phyloP scores from a whole-genome alignment of 2,329 filamentous ascomycete species.

The Parastagonospora nodorum region DNA sequence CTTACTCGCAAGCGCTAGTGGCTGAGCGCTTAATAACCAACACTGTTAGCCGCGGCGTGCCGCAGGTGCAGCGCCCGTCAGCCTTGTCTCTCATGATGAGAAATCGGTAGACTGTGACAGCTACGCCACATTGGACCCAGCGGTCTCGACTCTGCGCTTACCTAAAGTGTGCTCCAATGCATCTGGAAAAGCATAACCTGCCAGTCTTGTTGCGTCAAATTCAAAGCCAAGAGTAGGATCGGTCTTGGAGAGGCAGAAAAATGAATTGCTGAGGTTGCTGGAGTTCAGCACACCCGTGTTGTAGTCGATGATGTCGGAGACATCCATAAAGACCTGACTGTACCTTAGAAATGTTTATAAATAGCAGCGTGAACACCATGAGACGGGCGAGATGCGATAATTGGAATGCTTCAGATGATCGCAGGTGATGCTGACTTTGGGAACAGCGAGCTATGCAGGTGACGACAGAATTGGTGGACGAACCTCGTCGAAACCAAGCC shows the following conservation, averaged over 20 bases:
- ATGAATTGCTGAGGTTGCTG: slow-evolving; percentile 68
- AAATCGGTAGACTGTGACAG: not conserved
- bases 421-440: not conserved
- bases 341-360: slow-evolving; percentile 4
- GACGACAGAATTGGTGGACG: slow-evolving; percentile 2
- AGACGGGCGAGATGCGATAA: too few species aligned
- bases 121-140: slow-evolving; percentile 10
- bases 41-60: slow-evolving; percentile 1
- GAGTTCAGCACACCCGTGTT: slow-evolving; percentile 74
- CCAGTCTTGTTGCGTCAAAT: slow-evolving; percentile 73
- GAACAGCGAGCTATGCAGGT: not conserved
- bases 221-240: slow-evolving; percentile 81
- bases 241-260: slow-evolving; percentile 74
- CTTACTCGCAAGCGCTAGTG: not conserved
- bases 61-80: slow-evolving; percentile 5
- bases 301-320: slow-evolving; percentile 84
- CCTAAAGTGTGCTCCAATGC: slow-evolving; percentile 14
- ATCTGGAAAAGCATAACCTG: slow-evolving; percentile 66
- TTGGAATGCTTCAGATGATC: not conserved
- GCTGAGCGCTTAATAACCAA: not conserved
- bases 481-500: slow-evolving; percentile 89
- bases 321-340: slow-evolving; percentile 70
- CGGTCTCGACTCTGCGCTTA: slow-evolving; percentile 20
- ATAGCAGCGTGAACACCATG: too few species aligned
- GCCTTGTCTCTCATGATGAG: slow-evolving; percentile 3